Evolutionary conservation across 2,329 filamentous ascomycete species (phyloP), one percentile per base, ranked within the genome.

Genomic region (Penicillium polonicum): DNA sequence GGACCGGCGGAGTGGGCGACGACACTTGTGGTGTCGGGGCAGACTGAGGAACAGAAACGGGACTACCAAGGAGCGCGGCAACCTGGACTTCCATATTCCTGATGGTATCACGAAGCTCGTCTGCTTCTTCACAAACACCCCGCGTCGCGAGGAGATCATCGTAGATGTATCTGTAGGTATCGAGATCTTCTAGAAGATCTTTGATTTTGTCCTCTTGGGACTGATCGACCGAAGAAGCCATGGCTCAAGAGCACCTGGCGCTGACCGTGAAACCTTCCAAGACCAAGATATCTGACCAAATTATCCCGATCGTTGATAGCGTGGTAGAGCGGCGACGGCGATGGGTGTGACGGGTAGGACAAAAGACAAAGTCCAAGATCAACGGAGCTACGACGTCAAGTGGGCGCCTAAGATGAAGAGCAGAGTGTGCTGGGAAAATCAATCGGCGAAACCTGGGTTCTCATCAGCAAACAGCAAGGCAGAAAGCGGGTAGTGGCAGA

Each of bases 171-270:
- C 67, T 60, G 23, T 74, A 63, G 2, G 73, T 53, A 21, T 74
- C 62, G n/a, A 74, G 53, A 21, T 74, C 72, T 17, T 74, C 72
- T 27, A 67, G 21, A 31, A 74, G 54, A 31, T 73, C 70, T 13
- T 72, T 68, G 33, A 69, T 44, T 41, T 71, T 25, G 15, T 68
- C 66, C 57, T 66, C 66, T 23, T 66, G 59, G 52, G 66, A 63
- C 57, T 50, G 50, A 48, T 63, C 58, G 23, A 42, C 45, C 15
- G 61, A 50, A 35, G 62, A 33, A 27, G 56, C 57, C 56, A 59
- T 59, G 29, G 27, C n/a, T 50, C 12, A 46, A 31, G 10, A 42
- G 27, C 29, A 33, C 36, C 29, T 35, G 23, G 38, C 27, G 27
- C 39, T 44, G 19, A 31, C 39, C 29, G 31, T 43, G 17, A 15